phyloP scores from a whole-genome alignment of 1,284 basidiomycete species.

The Ceratobasidium theobromae region DNA sequence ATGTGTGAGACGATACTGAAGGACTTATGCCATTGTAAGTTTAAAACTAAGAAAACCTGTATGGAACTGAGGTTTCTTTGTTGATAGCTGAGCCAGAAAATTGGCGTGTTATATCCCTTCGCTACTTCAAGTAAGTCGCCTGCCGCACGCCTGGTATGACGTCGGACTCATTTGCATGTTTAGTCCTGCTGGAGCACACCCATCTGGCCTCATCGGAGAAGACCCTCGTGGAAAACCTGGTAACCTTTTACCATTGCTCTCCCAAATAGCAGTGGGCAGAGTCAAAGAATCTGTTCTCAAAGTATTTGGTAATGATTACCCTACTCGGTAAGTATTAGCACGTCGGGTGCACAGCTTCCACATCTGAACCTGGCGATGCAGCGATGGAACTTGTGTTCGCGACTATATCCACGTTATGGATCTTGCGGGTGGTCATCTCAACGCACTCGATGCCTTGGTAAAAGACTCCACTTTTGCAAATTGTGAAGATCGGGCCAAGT shows the following conservation, averaged over 20 bases:
- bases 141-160: neutral
- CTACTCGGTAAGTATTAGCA: constrained; percentile 68
- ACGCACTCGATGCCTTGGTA: constrained; percentile 86
- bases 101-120: constrained; percentile 81
- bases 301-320: constrained; percentile 98
- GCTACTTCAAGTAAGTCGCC: constrained; percentile 91
- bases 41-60: neutral
- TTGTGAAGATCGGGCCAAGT: constrained; percentile 35
- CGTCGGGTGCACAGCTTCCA: neutral
- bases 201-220: constrained; percentile 94
- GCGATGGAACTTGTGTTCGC: constrained; percentile 94
- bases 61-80: constrained; percentile 27
- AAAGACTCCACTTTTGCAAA: constrained; percentile 52
- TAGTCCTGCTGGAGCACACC: constrained; percentile 96
- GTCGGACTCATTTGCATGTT: constrained; percentile 16
- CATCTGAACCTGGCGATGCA: constrained; percentile 39
- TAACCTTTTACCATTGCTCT: constrained; percentile 91
- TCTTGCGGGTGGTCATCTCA: constrained; percentile 89
- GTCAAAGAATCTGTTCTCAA: constrained; percentile 79
- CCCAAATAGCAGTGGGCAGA: constrained; percentile 94
- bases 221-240: constrained; percentile 94
- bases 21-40: constrained; percentile 80
- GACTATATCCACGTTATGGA: constrained; percentile 99
- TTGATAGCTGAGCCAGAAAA: constrained; percentile 62
- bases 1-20: constrained; percentile 91